Evolutionary conservation across 192 early-diverging fungal genomes (phyloP), one percentile per base, ranked within the genome.

Genomic region (Podochytrium sp.): DNA sequence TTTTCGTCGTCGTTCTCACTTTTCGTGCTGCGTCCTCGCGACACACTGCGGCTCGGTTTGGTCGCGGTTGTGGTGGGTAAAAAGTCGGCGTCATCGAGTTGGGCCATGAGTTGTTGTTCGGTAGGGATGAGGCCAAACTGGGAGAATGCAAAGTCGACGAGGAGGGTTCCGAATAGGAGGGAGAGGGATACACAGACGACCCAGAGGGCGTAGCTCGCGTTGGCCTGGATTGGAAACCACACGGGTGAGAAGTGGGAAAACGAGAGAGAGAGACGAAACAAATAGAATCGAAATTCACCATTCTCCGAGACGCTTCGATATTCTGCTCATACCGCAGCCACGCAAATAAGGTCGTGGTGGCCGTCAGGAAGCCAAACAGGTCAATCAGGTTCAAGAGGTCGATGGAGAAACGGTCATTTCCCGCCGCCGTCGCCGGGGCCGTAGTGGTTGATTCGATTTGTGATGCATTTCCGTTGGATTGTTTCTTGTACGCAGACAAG

Each of bases 131-230:
- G n/a, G n/a, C n/a, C n/a, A 40, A 12, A 40, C 23, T 49, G 30
- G 40, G 55, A 27, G 47, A 76, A 80, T 2, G 71, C 3, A 32
- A 70, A 74, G 63, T 92, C 90, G 1, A 92, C 80, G 6, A 89
- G 43, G 49, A 91, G 78, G 70, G 89, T 86, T 6, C 85, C 73
- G 68, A 86, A 72, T 14, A 97, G 66, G 52, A 90, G 84, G 0
- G 76, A 76, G 1, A 90, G 67, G 74, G 93, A 94, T 70, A 92
- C 90, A 4, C 87, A 84, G 41, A 85, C 78, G 2, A 93, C 87
- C 92, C 92, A 96, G 47, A 92, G 81, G 47, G 90, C 82, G 77
- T 96, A 97, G 0, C 93, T 83, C 2, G 88, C 66, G 71, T 98
- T 94, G 25, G 76, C 80, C 75, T 79, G 49, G 29, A 33, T 20